Base-by-base conservation (phyloP, 2,329 filamentous ascomycete genomes). In the Bipolaris bicolor region DNA sequence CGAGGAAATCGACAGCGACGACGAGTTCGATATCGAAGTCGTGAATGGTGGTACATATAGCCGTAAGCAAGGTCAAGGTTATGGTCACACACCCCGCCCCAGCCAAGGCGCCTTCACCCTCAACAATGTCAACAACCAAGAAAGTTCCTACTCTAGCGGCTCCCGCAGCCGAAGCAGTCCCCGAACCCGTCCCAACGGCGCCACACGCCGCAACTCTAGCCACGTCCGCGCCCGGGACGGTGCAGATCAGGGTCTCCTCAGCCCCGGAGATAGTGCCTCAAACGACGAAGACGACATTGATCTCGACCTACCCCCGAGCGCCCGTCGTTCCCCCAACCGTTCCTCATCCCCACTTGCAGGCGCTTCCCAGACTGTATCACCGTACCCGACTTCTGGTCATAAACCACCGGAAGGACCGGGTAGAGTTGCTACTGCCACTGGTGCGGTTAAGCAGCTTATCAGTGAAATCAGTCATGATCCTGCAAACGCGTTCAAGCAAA, bases 1-100 rank as follows among this genome's bases (percentile, higher is more conserved):
- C 0, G 95, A 99, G 69, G 95, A 99, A 74, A 90, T 96, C 43
- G 95, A 99, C 74, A 97, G 92, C 43, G 95, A 99, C 72, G 95
- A 99, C 72, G 95, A 99, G 76, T 99, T 99, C 69, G 95, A 99
- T 74, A 99, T 97, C 60, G 95, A 97, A 75, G 78, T 81, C 11
- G 78, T 83, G 18, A 83, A 82, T 11, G 87, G 90, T 49, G 85
- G 85, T 16, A 87, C 90, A 7, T 96, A 93, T 69, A 88, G 90
- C 67, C 95, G 96, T 74, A 90, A 91, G 63, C 86, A 89, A 34
- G 90, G 90, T 49, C 86, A 83, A 22, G 91, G 85, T 13, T 86
- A 96, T 53, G 93, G 92, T 20, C 92, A 92, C 71, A 89, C 81
- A 4, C 91, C 92, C 15, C 87, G 88, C 52, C 81, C 67, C 3